Conservation (phyloP, 1,284 basidiomycete species). For the Boletus sp. region DNA sequence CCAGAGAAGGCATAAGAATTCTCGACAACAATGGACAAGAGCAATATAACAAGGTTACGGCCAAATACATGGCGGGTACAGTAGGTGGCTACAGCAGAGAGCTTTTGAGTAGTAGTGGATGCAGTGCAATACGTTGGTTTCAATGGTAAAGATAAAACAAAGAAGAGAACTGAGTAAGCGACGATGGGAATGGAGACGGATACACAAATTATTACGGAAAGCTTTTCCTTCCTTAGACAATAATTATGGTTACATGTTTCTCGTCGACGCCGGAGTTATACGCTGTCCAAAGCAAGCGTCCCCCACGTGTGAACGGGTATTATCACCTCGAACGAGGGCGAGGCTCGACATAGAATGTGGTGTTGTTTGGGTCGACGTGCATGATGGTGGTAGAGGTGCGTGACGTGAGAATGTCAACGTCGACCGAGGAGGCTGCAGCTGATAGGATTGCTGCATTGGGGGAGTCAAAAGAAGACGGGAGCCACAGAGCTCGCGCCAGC, state of each 20-base stretch:
- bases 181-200: conserved; percentile 4
- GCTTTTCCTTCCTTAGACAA: conserved; percentile 20
- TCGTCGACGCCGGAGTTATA: conserved; percentile 3
- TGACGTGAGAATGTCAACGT: not conserved
- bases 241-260: conserved; percentile 19
- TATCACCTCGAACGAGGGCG: conserved; percentile 11
- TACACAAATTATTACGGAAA: conserved; percentile 15
- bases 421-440: not conserved
- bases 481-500: conserved; percentile 42
- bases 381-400: conserved; percentile 1
- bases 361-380: not conserved
- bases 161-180: conserved; percentile 4
- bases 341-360: conserved; percentile 6
- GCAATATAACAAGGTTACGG: conserved; percentile 3
- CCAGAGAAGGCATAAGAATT: not conserved
- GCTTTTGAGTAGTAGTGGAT: conserved; percentile 1
- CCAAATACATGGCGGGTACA: conserved; percentile 7
- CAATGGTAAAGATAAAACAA: no score
- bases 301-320: not conserved
- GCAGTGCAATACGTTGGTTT: conserved; percentile 2
- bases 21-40: not conserved
- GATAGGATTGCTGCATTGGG: not conserved
- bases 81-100: conserved; percentile 19
- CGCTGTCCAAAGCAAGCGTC: conserved; percentile 9
- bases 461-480: conserved; percentile 49